phyloP scores from a whole-genome alignment of 257 asterid species.

The Gardenia jasminoides region DNA sequence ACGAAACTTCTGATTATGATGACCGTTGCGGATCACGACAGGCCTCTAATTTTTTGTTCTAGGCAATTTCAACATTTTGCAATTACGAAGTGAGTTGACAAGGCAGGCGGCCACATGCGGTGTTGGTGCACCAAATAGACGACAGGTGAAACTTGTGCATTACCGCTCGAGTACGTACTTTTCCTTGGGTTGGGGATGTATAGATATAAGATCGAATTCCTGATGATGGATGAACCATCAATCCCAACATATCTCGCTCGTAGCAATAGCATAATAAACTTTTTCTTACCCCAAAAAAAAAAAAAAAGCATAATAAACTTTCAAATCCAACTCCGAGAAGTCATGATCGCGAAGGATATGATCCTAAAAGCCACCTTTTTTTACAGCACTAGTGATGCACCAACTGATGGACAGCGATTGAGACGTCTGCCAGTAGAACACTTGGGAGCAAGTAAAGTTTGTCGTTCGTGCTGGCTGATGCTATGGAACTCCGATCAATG shows the following conservation, averaged over 20 bases:
- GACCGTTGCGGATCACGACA: too few species aligned
- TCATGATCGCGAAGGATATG: not conserved
- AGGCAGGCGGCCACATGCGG: too few species aligned
- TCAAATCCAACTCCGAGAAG: conserved; percentile 1
- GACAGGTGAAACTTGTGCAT: not conserved
- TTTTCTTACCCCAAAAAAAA: too few species aligned
- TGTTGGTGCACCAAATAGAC: too few species aligned
- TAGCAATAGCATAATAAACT: too few species aligned
- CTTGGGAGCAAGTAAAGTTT: not conserved
- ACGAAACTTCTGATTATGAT: too few species aligned
- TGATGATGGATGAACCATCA: conserved; percentile 2
- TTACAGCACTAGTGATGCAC: not conserved
- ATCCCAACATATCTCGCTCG: too few species aligned
- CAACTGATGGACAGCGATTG: not conserved
- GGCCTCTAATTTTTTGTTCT: too few species aligned
- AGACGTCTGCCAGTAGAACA: not conserved
- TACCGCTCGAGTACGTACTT: not conserved
- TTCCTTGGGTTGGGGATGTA: too few species aligned
- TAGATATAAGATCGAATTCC: not conserved
- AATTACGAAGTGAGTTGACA: not conserved
- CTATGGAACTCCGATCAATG: not conserved
- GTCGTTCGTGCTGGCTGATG: not conserved
- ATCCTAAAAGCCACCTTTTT: not conserved
- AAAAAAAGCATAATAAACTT: not conserved
- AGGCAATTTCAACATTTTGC: too few species aligned